Percentiles rank a stretch among this genome's conserved stretches.
phyloP scores from a whole-genome alignment of 352 stramenopile species.

The Globisporangium camurandrum region DNA sequence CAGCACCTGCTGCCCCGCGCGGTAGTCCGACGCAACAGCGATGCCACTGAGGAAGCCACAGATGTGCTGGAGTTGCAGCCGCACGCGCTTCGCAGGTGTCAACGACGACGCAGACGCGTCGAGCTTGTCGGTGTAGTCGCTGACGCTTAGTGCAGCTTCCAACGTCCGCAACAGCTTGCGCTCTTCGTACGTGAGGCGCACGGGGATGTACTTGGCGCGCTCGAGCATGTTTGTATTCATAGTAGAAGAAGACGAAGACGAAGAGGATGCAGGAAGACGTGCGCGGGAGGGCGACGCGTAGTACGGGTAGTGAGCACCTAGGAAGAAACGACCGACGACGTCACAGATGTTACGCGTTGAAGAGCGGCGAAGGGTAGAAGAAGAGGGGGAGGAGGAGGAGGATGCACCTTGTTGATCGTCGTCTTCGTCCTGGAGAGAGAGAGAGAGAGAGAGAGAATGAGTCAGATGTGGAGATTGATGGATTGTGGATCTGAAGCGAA shows the following conservation, averaged over 20 bases:
- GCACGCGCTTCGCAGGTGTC: conserved; percentile 73
- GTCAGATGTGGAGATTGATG: neutral
- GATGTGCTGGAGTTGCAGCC: conserved; percentile 89
- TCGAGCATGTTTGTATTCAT: conserved; percentile 69
- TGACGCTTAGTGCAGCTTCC: conserved; percentile 90
- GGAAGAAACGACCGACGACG: conserved; percentile 82
- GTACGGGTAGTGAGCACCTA: conserved; percentile 50
- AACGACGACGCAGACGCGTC: conserved; percentile 67
- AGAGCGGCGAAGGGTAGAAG: conserved; percentile 23
- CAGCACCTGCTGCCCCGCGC: conserved; percentile 76
- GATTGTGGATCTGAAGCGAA: neutral
- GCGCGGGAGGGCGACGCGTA: conserved; percentile 6
- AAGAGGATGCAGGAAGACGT: conserved; percentile 2
- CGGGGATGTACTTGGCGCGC: conserved; percentile 93
- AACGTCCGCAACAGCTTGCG: conserved; percentile 91
- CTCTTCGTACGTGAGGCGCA: conserved; percentile 93
- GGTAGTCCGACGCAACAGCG: conserved; percentile 88
- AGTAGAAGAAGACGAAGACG: too few species aligned
- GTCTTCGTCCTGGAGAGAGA: conserved; percentile 12
- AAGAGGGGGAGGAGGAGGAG: too few species aligned
- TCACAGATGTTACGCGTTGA: conserved; percentile 78
- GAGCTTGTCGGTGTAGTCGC: conserved; percentile 92
- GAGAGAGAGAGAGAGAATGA: neutral
- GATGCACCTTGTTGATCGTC: too few species aligned
- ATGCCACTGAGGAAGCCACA: conserved; percentile 88